Evolutionary conservation across 2,329 filamentous ascomycete species (phyloP).

Genomic region (Penicillium oxalicum): DNA sequence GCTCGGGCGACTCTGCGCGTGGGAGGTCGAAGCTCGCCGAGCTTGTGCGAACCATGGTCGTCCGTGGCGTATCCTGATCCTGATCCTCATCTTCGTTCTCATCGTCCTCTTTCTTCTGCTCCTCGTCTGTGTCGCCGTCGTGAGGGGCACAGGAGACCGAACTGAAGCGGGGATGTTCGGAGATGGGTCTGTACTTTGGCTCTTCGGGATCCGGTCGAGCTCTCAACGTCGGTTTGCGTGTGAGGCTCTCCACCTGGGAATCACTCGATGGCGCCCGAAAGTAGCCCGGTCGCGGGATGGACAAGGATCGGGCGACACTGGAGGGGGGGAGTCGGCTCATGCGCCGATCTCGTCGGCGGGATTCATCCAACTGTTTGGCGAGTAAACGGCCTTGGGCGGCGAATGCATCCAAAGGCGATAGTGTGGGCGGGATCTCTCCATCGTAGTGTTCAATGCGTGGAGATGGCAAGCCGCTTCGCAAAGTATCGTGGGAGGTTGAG

Average conservation of each 20-base stretch:
- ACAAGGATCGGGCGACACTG: constrained; percentile 75
- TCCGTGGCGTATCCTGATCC: constrained; percentile 32
- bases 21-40: constrained; percentile 20
- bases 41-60: constrained; percentile 14
- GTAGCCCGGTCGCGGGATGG: constrained; percentile 69
- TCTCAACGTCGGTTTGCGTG: constrained; percentile 37
- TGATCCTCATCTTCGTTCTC: constrained; percentile 33
- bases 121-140: constrained; percentile 34
- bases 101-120: neutral
- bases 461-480: constrained; percentile 58
- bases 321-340: constrained; percentile 81
- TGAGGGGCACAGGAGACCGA: constrained; percentile 42
- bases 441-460: constrained; percentile 66
- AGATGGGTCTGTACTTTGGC: constrained; percentile 55
- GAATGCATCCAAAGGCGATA: constrained; percentile 93
- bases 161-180: constrained; percentile 71
- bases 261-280: constrained; percentile 68
- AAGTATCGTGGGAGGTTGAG: constrained; percentile 50
- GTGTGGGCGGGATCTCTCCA: constrained; percentile 72
- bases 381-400: constrained; percentile 84
- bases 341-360: constrained; percentile 64
- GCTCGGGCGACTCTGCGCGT: constrained; percentile 31
- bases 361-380: constrained; percentile 79
- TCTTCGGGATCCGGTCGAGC: constrained; percentile 37
- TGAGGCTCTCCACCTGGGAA: constrained; percentile 26